Percentiles rank a stretch among this genome's conserved stretches.
These are phyloP conservation scores for Gillenia trifoliata DNA, from an alignment of 306 rosid species.

Conservation along the genomic window DNA sequence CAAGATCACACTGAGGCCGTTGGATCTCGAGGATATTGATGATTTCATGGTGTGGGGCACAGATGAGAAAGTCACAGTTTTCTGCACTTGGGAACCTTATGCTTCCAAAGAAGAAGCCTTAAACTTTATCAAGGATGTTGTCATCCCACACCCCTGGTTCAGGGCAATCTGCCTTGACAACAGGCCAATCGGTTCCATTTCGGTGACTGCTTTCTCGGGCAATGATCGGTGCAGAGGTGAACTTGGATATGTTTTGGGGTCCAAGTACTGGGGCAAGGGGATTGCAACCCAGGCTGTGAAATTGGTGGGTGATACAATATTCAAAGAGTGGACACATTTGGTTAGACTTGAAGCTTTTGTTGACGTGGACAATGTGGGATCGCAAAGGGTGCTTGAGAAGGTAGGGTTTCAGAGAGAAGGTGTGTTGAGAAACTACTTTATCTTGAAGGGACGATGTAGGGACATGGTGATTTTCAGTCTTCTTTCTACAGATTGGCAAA, in stretches of 20 bases:
- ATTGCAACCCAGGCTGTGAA: slow-evolving; percentile 54
- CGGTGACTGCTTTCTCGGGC: slow-evolving; percentile 25
- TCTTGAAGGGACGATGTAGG: slow-evolving; percentile 38
- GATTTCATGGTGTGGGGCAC: slow-evolving; percentile 58
- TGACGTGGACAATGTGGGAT: slow-evolving; percentile 56
- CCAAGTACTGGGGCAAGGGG: slow-evolving; percentile 69
- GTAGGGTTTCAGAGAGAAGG: slow-evolving; percentile 66
- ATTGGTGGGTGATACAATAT: slow-evolving; percentile 37
- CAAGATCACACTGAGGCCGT: slow-evolving; percentile 43
- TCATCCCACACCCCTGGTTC: slow-evolving; percentile 36
- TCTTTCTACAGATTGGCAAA: slow-evolving; percentile 29
- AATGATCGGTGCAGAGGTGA: slow-evolving; percentile 36
- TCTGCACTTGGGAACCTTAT: slow-evolving; percentile 59
- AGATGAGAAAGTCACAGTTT: slow-evolving; percentile 49
- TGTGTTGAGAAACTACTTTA: slow-evolving; percentile 44
- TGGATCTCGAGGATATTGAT: slow-evolving; percentile 53
- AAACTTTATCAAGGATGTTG: slow-evolving; percentile 28
- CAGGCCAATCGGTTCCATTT: slow-evolving; percentile 50
- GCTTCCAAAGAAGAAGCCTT: slow-evolving; percentile 41
- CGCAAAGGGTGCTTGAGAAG: slow-evolving; percentile 65
- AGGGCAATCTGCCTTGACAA: slow-evolving; percentile 53
- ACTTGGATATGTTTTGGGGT: slow-evolving; percentile 59
- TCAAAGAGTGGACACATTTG: slow-evolving; percentile 41
- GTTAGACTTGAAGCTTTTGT: slow-evolving; percentile 75
- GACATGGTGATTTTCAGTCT: slow-evolving; percentile 46